A percentile compares a stretch with the other conserved stretches of the same genome.
These are phyloP conservation scores for Aplosporella prunicola DNA, from an alignment of 2,329 filamentous ascomycete genomes.

Conservation along the genomic window DNA sequence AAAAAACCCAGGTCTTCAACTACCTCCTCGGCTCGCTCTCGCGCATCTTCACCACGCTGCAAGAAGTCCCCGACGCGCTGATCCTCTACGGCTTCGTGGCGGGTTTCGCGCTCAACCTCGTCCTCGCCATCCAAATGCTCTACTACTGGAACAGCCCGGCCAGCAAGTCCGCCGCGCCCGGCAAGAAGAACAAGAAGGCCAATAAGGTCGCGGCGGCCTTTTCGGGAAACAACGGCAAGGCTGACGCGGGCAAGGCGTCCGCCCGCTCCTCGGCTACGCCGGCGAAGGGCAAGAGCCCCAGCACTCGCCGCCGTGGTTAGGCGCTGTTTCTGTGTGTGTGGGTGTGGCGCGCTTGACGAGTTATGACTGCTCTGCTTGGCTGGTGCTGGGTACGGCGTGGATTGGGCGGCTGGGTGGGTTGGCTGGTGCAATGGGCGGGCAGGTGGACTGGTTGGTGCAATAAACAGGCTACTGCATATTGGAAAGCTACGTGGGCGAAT, in stretches of 20 bases:
- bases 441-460: no score
- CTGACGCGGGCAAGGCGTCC: conserved; percentile 21
- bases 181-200: conserved; percentile 19
- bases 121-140: conserved; percentile 82
- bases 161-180: conserved; percentile 15
- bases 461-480: no score
- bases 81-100: conserved; percentile 93
- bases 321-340: no score
- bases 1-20: conserved; percentile 72
- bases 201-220: conserved; percentile 32
- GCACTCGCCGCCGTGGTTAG: conserved; percentile 48
- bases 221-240: conserved; percentile 25
- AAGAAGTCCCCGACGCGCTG: conserved; percentile 93
- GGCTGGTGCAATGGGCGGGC: no score
- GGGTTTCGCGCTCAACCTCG: conserved; percentile 78
- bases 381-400: no score
- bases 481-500: no score
- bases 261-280: conserved; percentile 32
- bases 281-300: conserved; percentile 41
- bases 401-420: no score
- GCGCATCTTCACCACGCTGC: conserved; percentile 93
- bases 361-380: no score
- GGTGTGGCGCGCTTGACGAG: no score
- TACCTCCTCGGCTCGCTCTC: conserved; percentile 88
- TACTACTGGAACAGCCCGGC: conserved; percentile 80